Evolutionary conservation across 805 yeast genomes (phyloP).

Genomic region (Yamadazyma sp.): DNA sequence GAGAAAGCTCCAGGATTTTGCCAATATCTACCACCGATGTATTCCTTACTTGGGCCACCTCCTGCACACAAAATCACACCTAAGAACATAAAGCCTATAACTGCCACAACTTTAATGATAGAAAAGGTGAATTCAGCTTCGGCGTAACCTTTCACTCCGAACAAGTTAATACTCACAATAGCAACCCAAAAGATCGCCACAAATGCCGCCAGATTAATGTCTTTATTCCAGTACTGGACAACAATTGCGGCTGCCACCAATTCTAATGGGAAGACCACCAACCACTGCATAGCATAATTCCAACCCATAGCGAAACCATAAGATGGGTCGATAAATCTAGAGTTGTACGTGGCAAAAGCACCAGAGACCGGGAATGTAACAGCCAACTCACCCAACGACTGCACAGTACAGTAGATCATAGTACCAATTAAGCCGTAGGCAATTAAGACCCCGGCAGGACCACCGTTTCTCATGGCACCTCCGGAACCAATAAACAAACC

Average conservation of each 20-base stretch:
- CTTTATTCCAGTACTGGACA: constrained; percentile 53
- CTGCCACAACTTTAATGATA: constrained; percentile 60
- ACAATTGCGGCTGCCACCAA: constrained; percentile 61
- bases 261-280: constrained; percentile 57
- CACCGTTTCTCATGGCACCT: constrained; percentile 59
- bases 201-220: constrained; percentile 60
- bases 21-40: constrained; percentile 53
- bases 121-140: constrained; percentile 68
- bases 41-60: constrained; percentile 50
- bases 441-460: constrained; percentile 70
- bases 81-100: constrained; percentile 56
- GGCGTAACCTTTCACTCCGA: constrained; percentile 59
- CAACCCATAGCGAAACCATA: constrained; percentile 67
- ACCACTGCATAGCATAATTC: constrained; percentile 53
- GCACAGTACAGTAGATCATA: constrained; percentile 58
- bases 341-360: constrained; percentile 62
- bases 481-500: constrained; percentile 82
- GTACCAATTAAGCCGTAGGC: constrained; percentile 58
- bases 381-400: constrained; percentile 58
- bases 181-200: constrained; percentile 53
- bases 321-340: constrained; percentile 59
- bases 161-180: constrained; percentile 45
- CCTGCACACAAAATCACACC: constrained; percentile 44
- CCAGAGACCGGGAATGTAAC: constrained; percentile 68
- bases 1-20: constrained; percentile 56